Base-by-base conservation (phyloP, 164 flowering plant species). In the Chloranthus sessilifolius region DNA sequence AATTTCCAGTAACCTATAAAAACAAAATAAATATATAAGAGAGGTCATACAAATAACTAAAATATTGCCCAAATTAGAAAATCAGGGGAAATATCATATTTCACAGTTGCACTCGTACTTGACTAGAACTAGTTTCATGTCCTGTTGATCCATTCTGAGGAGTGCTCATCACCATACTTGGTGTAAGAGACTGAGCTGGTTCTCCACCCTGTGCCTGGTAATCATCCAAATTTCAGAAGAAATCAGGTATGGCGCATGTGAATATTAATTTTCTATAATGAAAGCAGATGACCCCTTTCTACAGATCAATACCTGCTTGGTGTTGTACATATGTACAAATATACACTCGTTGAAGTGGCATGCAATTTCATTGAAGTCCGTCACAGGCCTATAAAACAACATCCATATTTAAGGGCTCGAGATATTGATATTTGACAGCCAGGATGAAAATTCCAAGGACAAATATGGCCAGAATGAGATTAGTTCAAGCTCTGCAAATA, bases 301-400 rank as follows among this genome's bases (percentile, higher is more conserved):
- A 21, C 25, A 24, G 48, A 46, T 11, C n/a, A 47, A 16, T 79
- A 79, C 85, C 87, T 72, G 71, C 50, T 11, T 85, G 43, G 68
- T 73, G 67, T 83, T 79, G 63, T 60, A 62, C 47, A 66, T n/a
- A 51, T 85, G 95, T 24, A 85, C 83, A 62, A 73, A 71, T 24
- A 80, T 72, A 47, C 95, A 91, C 64, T 88, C 92, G 20, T 77
- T 42, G 53, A 81, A 91, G 72, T 91, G 98, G 71, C 43, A 50
- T 27, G 90, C 55, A 60, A 91, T 61, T 74, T 88, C 88, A 69
- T 88, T 77, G 42, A 73, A 91, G 60, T 91, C 85, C 14, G 69
- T 74, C 46, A 91, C 67, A 44, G 89, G 85, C 88, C 98, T 91
- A 82, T 48, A 68, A 74, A 43, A 15, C 3, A 17, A 25, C 8